Evolutionary conservation across 768 basidiomycete genomes (phyloP).

Genomic region (Auriscalpium vulgare): DNA sequence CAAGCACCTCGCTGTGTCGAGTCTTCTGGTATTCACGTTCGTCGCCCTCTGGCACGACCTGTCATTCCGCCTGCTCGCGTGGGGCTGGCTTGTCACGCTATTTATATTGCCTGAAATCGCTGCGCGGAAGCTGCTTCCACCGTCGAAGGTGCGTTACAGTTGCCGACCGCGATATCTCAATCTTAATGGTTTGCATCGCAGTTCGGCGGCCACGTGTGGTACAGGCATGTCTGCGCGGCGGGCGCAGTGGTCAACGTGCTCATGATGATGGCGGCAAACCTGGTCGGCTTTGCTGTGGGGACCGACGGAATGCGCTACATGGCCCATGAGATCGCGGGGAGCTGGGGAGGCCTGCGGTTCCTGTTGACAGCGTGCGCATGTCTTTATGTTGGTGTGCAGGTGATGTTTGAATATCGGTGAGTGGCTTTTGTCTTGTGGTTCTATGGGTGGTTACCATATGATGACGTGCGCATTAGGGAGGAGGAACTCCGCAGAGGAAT

Average conservation of each 20-base stretch:
- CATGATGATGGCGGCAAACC: slow-evolving; percentile 87
- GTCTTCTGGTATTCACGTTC: slow-evolving; percentile 82
- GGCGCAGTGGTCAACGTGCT: slow-evolving; percentile 82
- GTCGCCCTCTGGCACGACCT: slow-evolving; percentile 98
- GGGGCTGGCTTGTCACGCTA: slow-evolving; percentile 93
- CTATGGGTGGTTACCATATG: background rate
- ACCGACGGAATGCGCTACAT: slow-evolving; percentile 72
- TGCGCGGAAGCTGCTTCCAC: slow-evolving; percentile 52
- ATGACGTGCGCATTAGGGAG: slow-evolving; percentile 16
- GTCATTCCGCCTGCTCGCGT: slow-evolving; percentile 77
- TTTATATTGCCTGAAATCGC: slow-evolving; percentile 85
- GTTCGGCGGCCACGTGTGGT: slow-evolving; percentile 71
- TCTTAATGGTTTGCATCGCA: slow-evolving; percentile 22
- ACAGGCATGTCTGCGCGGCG: slow-evolving; percentile 73
- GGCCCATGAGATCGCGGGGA: slow-evolving; percentile 50
- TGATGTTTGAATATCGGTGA: slow-evolving; percentile 95
- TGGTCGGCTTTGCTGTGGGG: slow-evolving; percentile 92
- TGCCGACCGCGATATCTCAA: background rate
- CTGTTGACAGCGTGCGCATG: slow-evolving; percentile 48
- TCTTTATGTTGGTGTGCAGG: slow-evolving; percentile 75
- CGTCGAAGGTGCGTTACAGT: slow-evolving; percentile 44
- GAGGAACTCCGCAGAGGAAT: slow-evolving; percentile 23
- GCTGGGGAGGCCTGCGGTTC: slow-evolving; percentile 65
- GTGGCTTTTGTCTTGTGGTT: slow-evolving; percentile 21
- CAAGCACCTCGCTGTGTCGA: slow-evolving; percentile 49